A percentile compares a stretch with the other conserved stretches of the same genome.
These are phyloP conservation scores for Phaeosphaeria sp. DNA, from an alignment of 2,329 filamentous ascomycete genomes.

Conservation along the genomic window DNA sequence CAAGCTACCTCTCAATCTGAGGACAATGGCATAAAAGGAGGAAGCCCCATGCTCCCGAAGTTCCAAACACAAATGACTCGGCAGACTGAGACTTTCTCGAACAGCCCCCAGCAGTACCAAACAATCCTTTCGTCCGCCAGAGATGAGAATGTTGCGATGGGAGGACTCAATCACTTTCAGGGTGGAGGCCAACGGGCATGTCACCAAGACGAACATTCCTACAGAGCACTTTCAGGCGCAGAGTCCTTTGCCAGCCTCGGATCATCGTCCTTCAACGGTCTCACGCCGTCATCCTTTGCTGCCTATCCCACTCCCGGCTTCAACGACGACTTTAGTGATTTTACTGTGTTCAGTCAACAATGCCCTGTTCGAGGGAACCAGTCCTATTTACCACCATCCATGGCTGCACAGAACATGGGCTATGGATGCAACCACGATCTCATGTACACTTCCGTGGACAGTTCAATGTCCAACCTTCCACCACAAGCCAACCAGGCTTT, in stretches of 20 bases:
- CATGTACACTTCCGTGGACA: not conserved
- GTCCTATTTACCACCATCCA: constrained; percentile 6
- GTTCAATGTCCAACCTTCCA: constrained; percentile 9
- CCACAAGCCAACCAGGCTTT: constrained; percentile 9
- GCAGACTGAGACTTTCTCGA: not conserved
- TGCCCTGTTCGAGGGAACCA: constrained; percentile 8
- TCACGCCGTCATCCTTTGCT: not conserved
- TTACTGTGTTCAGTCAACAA: not conserved
- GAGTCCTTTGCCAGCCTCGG: not conserved
- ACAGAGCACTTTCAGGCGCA: not conserved
- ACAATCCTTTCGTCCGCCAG: not conserved
- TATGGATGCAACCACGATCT: not conserved
- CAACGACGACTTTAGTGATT: not conserved
- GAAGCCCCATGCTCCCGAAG: not conserved
- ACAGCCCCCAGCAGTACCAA: not conserved
- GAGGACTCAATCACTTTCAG: not conserved
- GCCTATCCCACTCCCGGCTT: not conserved
- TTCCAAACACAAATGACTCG: not conserved
- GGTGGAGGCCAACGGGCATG: not conserved
- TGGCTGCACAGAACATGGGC: constrained; percentile 1
- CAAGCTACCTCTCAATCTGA: not conserved
- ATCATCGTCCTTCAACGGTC: not conserved
- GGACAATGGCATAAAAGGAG: not conserved
- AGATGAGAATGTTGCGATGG: not conserved
- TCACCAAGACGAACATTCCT: not conserved